phyloP scores from a whole-genome alignment of 306 rosid genomes.

The Glycine soja region DNA sequence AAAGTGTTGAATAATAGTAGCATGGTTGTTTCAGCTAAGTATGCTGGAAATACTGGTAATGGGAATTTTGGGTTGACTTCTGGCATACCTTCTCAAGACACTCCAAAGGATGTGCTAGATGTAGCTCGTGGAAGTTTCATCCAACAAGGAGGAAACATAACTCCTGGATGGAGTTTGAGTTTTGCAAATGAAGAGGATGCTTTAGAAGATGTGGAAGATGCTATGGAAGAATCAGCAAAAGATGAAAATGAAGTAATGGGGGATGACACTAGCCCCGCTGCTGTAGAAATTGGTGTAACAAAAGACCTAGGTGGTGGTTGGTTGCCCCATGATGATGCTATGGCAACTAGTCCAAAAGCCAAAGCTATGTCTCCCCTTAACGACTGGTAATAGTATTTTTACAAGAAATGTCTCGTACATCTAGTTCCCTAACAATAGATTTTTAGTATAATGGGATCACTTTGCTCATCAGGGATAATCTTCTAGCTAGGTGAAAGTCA shows the following conservation, averaged over 20 bases:
- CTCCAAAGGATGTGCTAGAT: constrained; percentile 35
- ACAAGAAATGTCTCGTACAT: background rate
- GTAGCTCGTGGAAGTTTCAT: constrained; percentile 31
- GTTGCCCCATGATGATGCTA: constrained; percentile 21
- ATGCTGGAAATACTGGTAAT: constrained; percentile 12
- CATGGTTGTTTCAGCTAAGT: constrained; percentile 37
- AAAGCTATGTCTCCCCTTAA: constrained; percentile 33
- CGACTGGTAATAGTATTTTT: constrained; percentile 36
- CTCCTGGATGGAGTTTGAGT: constrained; percentile 53
- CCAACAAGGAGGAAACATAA: constrained; percentile 48
- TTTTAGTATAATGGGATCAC: constrained; percentile 10
- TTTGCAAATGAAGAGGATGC: constrained; percentile 47
- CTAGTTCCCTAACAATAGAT: background rate
- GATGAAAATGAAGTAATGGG: constrained; percentile 54
- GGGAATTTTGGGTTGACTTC: constrained; percentile 46
- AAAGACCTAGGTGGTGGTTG: constrained; percentile 25
- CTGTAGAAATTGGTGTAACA: constrained; percentile 43
- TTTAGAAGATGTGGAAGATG: constrained; percentile 38
- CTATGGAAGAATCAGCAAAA: constrained; percentile 47
- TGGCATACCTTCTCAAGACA: constrained; percentile 25
- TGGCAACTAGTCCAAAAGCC: constrained; percentile 23
- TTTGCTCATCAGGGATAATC: constrained; percentile 44
- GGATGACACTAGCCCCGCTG: constrained; percentile 52
- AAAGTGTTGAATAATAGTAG: background rate
- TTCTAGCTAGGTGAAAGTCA: constrained; percentile 26